Percentiles rank a stretch among this genome's conserved stretches.
phyloP scores from a whole-genome alignment of 345 rosid species.

The Syzygium aqueum region DNA sequence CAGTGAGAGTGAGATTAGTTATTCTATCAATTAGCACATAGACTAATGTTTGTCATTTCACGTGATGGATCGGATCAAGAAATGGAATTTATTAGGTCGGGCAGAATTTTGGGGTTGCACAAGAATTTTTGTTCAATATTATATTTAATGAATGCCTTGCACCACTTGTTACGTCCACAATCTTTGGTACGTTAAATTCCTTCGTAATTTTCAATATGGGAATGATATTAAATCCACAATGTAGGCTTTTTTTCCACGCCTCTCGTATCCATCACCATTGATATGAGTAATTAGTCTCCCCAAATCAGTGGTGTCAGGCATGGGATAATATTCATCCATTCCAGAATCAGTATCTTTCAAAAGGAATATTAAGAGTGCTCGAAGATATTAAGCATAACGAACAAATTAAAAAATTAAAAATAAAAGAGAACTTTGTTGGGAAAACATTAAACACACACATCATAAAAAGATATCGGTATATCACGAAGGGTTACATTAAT shows the following conservation, averaged over 20 bases:
- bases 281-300: neutral
- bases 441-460: neutral
- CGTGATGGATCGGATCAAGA: constrained; percentile 24
- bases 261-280: neutral
- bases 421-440: neutral
- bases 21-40: neutral
- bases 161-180: neutral
- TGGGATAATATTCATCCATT: neutral
- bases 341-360: neutral
- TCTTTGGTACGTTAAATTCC: neutral
- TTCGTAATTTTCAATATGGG: neutral
- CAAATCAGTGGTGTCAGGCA: neutral
- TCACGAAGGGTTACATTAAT: fast-evolving
- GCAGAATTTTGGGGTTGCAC: neutral
- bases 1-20: neutral
- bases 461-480: neutral
- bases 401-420: neutral
- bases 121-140: neutral
- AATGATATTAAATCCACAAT: neutral
- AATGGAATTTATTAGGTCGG: neutral
- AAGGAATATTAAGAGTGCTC: neutral
- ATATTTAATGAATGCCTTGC: neutral
- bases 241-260: neutral
- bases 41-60: constrained; percentile 16
- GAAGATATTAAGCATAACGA: neutral